Conservation (phyloP, 305 asterid genomes). For the Fraxinus ornus region DNA sequence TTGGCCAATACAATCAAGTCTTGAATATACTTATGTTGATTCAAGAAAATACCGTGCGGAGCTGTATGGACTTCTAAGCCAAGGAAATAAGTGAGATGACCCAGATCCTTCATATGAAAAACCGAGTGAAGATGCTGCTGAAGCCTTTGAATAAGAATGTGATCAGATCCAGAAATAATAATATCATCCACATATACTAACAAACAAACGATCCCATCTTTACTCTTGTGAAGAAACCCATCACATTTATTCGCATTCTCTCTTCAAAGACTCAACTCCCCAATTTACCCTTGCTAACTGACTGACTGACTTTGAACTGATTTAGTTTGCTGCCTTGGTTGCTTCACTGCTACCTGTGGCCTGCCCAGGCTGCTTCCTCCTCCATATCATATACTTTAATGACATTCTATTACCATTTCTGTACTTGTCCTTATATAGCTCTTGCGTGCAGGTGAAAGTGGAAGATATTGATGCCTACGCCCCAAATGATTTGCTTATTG, state of each 20-base stretch:
- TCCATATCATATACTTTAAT: constrained; percentile 14
- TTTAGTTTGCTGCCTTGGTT: neutral
- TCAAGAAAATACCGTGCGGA: too few relatives aligned
- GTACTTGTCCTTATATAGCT: constrained; percentile 24
- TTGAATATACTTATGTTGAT: too few relatives aligned
- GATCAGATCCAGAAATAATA: too few relatives aligned
- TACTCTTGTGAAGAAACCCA: too few relatives aligned
- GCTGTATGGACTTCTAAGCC: too few relatives aligned
- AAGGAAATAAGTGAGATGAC: too few relatives aligned
- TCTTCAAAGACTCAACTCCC: neutral
- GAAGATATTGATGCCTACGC: constrained; percentile 98
- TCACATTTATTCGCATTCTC: neutral
- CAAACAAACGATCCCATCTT: too few relatives aligned
- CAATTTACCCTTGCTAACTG: neutral
- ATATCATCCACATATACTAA: too few relatives aligned
- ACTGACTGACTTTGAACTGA: neutral
- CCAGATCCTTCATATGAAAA: too few relatives aligned
- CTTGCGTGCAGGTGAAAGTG: constrained; percentile 66
- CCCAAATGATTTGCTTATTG: constrained; percentile 94
- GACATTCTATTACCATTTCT: constrained; percentile 15
- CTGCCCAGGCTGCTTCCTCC: neutral
- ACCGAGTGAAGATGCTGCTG: too few relatives aligned
- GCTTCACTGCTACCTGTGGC: neutral
- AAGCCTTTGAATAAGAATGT: too few relatives aligned
- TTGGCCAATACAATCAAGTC: too few relatives aligned